Conservation (phyloP, 2,329 filamentous ascomycete species). For the Penicillium hordei region DNA sequence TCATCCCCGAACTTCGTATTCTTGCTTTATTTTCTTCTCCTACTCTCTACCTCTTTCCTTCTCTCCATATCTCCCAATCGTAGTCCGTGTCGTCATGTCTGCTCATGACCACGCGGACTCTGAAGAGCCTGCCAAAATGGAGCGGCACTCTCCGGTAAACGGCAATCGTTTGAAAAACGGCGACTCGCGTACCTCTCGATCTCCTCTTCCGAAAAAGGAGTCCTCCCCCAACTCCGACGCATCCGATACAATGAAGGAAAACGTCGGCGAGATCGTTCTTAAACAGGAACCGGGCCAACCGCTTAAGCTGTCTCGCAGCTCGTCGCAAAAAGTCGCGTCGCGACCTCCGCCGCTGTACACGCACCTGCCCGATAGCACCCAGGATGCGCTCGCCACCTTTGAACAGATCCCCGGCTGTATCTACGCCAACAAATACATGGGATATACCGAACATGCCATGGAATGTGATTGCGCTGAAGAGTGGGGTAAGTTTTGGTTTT, state of each 20-base stretch:
- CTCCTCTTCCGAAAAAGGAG: conserved; percentile 20
- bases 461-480: conserved; percentile 95
- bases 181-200: conserved; percentile 17
- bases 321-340: conserved; percentile 66
- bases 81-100: conserved; percentile 45
- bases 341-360: conserved; percentile 67
- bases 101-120: conserved; percentile 43
- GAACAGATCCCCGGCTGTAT: conserved; percentile 80
- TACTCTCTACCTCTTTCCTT: neutral
- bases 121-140: conserved; percentile 33
- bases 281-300: conserved; percentile 65
- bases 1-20: conserved; percentile 6
- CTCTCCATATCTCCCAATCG: neutral
- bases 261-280: conserved; percentile 61
- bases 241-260: conserved; percentile 39
- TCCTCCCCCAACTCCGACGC: conserved; percentile 27
- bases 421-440: conserved; percentile 89
- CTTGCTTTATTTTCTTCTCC: conserved; percentile 1
- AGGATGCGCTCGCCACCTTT: conserved; percentile 73
- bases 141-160: conserved; percentile 24
- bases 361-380: conserved; percentile 74
- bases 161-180: conserved; percentile 25
- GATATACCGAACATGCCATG: conserved; percentile 85
- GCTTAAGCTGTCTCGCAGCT: conserved; percentile 71
- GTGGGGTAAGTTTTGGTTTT: conserved; percentile 69